phyloP scores from a whole-genome alignment of 768 basidiomycete species.

The Pleurotus giganteus region DNA sequence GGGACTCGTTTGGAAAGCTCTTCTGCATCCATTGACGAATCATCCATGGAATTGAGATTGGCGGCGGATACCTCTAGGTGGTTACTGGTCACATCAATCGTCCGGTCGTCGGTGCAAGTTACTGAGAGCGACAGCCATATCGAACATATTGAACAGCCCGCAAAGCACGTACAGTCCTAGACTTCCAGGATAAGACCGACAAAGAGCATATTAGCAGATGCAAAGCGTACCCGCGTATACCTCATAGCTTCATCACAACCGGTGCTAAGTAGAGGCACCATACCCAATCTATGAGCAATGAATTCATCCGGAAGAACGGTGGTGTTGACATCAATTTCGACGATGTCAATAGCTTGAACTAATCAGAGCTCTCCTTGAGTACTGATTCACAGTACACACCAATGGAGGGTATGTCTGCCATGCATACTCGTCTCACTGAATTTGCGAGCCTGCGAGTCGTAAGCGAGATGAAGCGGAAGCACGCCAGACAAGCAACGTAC shows the following conservation, averaged over 20 bases:
- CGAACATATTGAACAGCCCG: conserved; percentile 84
- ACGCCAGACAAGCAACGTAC: conserved; percentile 59
- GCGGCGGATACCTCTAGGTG: conserved; percentile 67
- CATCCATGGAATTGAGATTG: conserved; percentile 25
- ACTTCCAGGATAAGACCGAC: not conserved
- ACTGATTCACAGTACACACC: conserved; percentile 51
- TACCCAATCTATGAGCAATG: conserved; percentile 92
- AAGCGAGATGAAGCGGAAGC: conserved; percentile 14
- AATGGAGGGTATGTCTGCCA: conserved; percentile 95
- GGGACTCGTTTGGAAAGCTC: conserved; percentile 73
- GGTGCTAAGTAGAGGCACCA: conserved; percentile 85
- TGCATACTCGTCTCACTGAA: conserved; percentile 88
- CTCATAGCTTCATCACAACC: conserved; percentile 89
- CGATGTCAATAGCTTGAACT: conserved; percentile 88
- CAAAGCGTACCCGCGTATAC: conserved; percentile 60
- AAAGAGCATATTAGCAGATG: conserved; percentile 1
- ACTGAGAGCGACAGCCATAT: conserved; percentile 80
- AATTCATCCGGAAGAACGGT: conserved; percentile 96
- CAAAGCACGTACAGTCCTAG: conserved; percentile 90
- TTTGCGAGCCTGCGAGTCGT: conserved; percentile 75
- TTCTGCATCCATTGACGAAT: conserved; percentile 43
- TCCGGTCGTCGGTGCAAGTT: conserved; percentile 65
- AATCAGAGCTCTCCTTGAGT: conserved; percentile 10
- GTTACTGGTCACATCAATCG: conserved; percentile 85
- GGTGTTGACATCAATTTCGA: conserved; percentile 88